Evolutionary conservation across 2,329 filamentous ascomycete genomes (phyloP), one percentile per base, ranked within the genome.

Genomic region (Colletotrichum zoysiae): DNA sequence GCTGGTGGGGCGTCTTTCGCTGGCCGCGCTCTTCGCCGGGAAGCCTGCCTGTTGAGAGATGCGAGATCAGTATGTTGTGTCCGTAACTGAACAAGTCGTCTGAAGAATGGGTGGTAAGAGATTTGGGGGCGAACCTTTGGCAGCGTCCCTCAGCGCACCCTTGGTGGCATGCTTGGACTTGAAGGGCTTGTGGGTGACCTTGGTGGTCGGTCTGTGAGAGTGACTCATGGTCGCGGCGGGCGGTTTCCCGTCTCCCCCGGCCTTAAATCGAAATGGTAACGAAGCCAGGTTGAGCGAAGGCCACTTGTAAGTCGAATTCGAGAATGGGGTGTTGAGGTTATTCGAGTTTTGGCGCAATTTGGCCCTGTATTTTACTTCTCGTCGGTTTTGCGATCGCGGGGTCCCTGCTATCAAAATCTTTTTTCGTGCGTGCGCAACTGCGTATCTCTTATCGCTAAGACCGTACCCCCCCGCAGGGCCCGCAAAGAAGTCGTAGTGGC

Each of bases 131-230:
- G 65, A 82, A 95, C 94, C 95, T 86, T 98, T 98, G 71, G 91
- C 88, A 75, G 90, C 87, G 75, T 97, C 94, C 80, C 96, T 94
- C 79, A 98, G 82, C 70, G 94, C 89, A 78, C 93, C 91, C 82
- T 98, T 98, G 74, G 93, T 94, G 51, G 95, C 90, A 85, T 97
- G 95, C 80, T 91, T 91, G 50, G 94, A 94, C 84, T 99, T 99
- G 88, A 95, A 99, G 35, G 92, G 82, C 86, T 99, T 99, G 84
- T 97, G 91, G 75, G 88, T 84, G 78, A 90, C 86, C 87, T 98
- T 99, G 65, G 95, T 97, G 70, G 95, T 98, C 79, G 93, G 93
- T 81, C 95, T 90, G 83, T 99, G 96, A 79, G 95, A 95, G 83
- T 98, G 94, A 76, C 85, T 86, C 81, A 85, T 84, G 79, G 89